Base-by-base conservation (phyloP, 495 filamentous ascomycete species). In the Neurospora sp. region DNA sequence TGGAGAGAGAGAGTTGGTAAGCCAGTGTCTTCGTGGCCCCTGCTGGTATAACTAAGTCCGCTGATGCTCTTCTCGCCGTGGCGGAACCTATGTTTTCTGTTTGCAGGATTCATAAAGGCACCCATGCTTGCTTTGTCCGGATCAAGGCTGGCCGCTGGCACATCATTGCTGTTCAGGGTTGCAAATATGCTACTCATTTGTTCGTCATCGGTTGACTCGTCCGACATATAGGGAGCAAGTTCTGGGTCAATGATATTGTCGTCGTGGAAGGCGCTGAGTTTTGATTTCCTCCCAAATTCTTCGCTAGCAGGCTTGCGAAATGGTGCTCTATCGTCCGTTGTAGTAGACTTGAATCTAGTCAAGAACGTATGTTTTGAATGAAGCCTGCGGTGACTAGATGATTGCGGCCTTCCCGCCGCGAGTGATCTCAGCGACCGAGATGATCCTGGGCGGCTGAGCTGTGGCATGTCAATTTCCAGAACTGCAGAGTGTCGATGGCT, bases 201-300 rank as follows among this genome's bases (percentile, higher is more conserved):
- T 71, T 98, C 94, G 76, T 97, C 94, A 20, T 91, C 96, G 77
- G 92, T 98, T 2, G 93, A 95, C 27, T 90, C 94, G 80, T 99
- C 96, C 20, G 96, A 98, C 85, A 98, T 91, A 82, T 95, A 98
- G 38, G 94, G 93, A 3, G 94, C 94, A 18, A 98, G 84, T 77
- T 98, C 96, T 4, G 96, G 95, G 77, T 99, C 96, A 78, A 98
- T 98, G 75, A 99, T 97, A 77, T 93, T 98, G 79, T 99, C 96
- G 76, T 93, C 93, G 78, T 98, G 96, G 77, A 99, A 98, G 38
- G 95, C 93, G 41, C 94, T 91, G 9, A 97, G 86, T 16, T 89
- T 88, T n/a, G 88, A 85, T 72, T 89, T 90, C 70, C 85, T 86
- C 6, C 76, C 76, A 20, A 84, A 81, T 38, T 89, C 83, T 69